phyloP scores from a whole-genome alignment of 495 filamentous ascomycete species.

The Talaromyces stipitatus region DNA sequence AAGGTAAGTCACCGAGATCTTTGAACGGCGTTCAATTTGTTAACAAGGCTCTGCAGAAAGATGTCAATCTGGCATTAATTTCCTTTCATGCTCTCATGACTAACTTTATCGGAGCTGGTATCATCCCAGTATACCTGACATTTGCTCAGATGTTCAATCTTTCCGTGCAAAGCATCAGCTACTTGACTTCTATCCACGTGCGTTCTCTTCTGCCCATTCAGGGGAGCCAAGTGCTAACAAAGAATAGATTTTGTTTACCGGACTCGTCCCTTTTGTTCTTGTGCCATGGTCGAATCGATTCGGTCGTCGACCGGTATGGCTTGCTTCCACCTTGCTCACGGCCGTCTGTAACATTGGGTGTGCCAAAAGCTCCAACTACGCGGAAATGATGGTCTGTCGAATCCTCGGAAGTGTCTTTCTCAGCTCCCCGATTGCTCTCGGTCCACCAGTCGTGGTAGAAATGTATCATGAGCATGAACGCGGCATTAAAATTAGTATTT shows the following conservation, averaged over 20 bases:
- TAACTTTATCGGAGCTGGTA: slow-evolving; percentile 31
- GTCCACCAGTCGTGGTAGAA: slow-evolving; percentile 38
- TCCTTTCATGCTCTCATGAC: slow-evolving; percentile 34
- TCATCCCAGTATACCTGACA: slow-evolving; percentile 31
- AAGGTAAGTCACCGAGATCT: neutral
- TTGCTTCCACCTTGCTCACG: slow-evolving; percentile 22
- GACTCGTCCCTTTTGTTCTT: slow-evolving; percentile 12
- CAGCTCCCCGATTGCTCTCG: slow-evolving; percentile 29
- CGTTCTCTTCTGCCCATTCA: slow-evolving; percentile 7
- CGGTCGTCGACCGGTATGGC: slow-evolving; percentile 28
- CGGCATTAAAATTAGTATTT: slow-evolving; percentile 38
- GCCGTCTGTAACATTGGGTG: slow-evolving; percentile 23
- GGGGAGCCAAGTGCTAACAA: slow-evolving; percentile 1
- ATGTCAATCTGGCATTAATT: slow-evolving; percentile 27
- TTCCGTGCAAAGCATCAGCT: slow-evolving; percentile 20
- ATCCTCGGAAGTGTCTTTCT: slow-evolving; percentile 32
- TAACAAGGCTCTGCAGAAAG: slow-evolving; percentile 24
- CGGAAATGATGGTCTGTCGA: slow-evolving; percentile 19
- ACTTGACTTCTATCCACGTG: slow-evolving; percentile 29
- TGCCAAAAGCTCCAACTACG: slow-evolving; percentile 15
- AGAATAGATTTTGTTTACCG: slow-evolving; percentile 27
- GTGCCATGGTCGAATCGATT: slow-evolving; percentile 28
- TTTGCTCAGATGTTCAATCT: slow-evolving; percentile 21
- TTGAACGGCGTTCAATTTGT: neutral
- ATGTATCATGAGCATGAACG: slow-evolving; percentile 31